phyloP scores from a whole-genome alignment of 176 grass and related monocot genomes.

The Metroxylon sagu region DNA sequence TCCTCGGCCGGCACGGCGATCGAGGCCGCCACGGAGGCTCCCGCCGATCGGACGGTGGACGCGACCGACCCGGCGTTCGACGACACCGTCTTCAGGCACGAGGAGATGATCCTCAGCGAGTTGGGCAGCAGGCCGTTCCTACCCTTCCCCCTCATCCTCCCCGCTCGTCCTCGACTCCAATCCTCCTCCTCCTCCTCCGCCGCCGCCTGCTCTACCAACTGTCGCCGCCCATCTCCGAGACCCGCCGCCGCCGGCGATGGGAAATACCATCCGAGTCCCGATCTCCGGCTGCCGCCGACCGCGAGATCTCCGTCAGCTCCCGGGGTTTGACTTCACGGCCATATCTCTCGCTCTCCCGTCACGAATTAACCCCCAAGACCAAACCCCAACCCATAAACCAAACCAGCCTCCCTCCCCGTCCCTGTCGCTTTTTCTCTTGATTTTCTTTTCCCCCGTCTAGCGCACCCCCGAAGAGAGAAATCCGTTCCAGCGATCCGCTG shows the following conservation, averaged over 20 bases:
- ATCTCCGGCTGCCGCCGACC: conserved; percentile 31
- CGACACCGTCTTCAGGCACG: conserved; percentile 96
- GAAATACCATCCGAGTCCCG: conserved; percentile 11
- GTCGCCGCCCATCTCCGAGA: conserved; percentile 8
- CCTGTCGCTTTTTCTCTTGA: conserved; percentile 33
- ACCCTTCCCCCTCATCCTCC: conserved; percentile 47
- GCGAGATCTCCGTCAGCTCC: no score
- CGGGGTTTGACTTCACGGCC: neutral
- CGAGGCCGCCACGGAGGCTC: conserved; percentile 87
- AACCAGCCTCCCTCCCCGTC: conserved; percentile 35
- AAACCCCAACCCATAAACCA: conserved; percentile 8
- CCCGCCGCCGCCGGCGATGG: neutral
- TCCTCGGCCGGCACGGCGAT: conserved; percentile 63
- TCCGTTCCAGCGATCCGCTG: no score
- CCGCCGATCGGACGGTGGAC: conserved; percentile 87
- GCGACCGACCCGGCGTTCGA: conserved; percentile 94
- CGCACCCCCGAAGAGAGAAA: conserved; percentile 24
- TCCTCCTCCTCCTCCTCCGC: neutral
- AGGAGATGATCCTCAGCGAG: conserved; percentile 96
- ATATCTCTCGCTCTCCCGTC: conserved; percentile 6
- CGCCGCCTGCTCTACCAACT: no score
- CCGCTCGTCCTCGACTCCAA: neutral
- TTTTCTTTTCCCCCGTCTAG: neutral
- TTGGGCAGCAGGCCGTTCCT: conserved; percentile 88
- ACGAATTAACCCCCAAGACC: neutral